Percentiles rank a stretch among this genome's conserved stretches.
phyloP scores from a whole-genome alignment of 164 flowering plant genomes.

The Stephania japonica region DNA sequence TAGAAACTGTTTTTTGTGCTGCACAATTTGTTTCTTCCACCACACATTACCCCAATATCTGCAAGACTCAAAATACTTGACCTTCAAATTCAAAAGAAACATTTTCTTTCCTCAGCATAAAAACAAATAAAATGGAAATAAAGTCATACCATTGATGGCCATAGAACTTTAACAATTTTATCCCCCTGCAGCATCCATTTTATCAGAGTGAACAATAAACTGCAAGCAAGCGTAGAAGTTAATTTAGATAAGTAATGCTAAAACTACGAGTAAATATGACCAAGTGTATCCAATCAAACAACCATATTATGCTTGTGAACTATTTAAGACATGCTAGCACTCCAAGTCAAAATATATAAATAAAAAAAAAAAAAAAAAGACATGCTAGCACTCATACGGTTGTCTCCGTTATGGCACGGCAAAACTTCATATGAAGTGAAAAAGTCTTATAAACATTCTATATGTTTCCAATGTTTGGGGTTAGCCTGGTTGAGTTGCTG shows the following conservation, averaged over 20 bases:
- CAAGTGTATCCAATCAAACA: too few species aligned
- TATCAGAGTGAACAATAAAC: slow-evolving; percentile 5
- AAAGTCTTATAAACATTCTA: too few species aligned
- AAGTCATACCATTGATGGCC: slow-evolving; percentile 45
- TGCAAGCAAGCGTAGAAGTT: slow-evolving; percentile 3
- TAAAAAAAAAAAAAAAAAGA: too few species aligned
- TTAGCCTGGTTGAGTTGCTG: too few species aligned
- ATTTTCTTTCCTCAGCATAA: not conserved
- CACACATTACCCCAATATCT: slow-evolving; percentile 53
- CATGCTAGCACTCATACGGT: too few species aligned
- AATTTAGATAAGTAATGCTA: not conserved
- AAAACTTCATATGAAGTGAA: too few species aligned
- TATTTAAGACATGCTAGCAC: too few species aligned
- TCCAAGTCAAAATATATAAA: too few species aligned
- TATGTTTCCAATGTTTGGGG: too few species aligned
- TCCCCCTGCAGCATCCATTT: slow-evolving; percentile 64
- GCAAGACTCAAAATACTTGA: slow-evolving; percentile 10
- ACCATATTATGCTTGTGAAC: too few species aligned
- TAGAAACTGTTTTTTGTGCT: slow-evolving; percentile 9
- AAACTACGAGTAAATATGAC: not conserved
- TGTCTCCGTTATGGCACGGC: too few species aligned
- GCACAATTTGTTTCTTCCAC: slow-evolving; percentile 23
- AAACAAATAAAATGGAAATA: not conserved
- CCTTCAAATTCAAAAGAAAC: not conserved
- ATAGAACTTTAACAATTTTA: slow-evolving; percentile 39